phyloP scores from a whole-genome alignment of 2,329 filamentous ascomycete genomes.

The Fusarium sacchari region DNA sequence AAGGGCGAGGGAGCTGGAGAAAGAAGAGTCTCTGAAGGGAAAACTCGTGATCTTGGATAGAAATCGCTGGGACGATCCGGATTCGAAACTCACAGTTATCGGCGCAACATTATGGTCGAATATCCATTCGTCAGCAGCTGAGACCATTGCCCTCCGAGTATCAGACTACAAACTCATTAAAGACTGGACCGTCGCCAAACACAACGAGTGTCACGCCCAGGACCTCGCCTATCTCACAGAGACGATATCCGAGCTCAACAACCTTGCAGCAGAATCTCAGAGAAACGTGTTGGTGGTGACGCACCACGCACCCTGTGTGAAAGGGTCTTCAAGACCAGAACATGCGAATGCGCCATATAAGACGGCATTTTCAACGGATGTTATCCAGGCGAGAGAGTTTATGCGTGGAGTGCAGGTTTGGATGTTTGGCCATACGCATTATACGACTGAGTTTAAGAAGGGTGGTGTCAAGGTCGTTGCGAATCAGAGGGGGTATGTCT shows the following conservation, averaged over 20 bases:
- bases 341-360: slow-evolving; percentile 58
- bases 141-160: slow-evolving; percentile 56
- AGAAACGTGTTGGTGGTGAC: slow-evolving; percentile 60
- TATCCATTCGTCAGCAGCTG: slow-evolving; percentile 53
- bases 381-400: slow-evolving; percentile 46
- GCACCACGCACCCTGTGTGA: slow-evolving; percentile 65
- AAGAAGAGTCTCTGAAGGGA: slow-evolving; percentile 51
- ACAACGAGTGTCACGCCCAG: slow-evolving; percentile 58
- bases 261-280: slow-evolving; percentile 17
- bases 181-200: slow-evolving; percentile 59
- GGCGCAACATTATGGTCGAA: slow-evolving; percentile 68
- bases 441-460: slow-evolving; percentile 49
- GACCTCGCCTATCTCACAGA: slow-evolving; percentile 62
- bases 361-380: slow-evolving; percentile 64
- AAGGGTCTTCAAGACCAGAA: slow-evolving; percentile 59
- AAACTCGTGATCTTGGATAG: slow-evolving; percentile 58
- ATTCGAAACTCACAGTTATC: slow-evolving; percentile 59
- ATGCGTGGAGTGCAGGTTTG: slow-evolving; percentile 49
- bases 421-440: slow-evolving; percentile 63
- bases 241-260: slow-evolving; percentile 48
- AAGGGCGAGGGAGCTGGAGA: slow-evolving; percentile 49
- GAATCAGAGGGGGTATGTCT: slow-evolving; percentile 58
- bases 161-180: slow-evolving; percentile 65
- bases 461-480: slow-evolving; percentile 52
- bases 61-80: slow-evolving; percentile 51